phyloP scores from a whole-genome alignment of 202 grass and related monocot genomes.

The Miscanthus sacchariflorus region DNA sequence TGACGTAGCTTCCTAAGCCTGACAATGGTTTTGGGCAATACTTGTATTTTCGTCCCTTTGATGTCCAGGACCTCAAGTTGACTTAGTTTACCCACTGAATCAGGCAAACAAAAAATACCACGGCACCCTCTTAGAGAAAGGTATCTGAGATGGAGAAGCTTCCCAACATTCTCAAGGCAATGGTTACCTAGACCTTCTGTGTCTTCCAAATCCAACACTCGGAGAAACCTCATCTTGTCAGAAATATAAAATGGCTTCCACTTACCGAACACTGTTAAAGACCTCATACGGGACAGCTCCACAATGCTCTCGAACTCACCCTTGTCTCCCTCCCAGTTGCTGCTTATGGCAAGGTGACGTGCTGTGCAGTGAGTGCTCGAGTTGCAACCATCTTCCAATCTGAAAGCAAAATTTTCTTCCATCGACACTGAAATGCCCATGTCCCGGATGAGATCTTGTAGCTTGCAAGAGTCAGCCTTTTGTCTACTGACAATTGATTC shows the following conservation, averaged over 20 bases:
- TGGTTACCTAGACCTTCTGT: not conserved
- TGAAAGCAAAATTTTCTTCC: not conserved
- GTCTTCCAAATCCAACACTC: not conserved
- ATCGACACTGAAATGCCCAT: not conserved
- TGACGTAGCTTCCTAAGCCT: not conserved
- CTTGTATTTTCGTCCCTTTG: accelerated
- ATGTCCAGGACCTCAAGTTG: not conserved
- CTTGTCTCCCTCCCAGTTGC: not conserved
- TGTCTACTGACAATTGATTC: not conserved
- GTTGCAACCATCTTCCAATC: not conserved
- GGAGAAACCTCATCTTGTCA: not conserved
- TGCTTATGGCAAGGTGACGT: not conserved
- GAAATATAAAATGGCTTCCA: not conserved
- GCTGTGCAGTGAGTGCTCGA: not conserved
- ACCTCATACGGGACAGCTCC: not conserved
- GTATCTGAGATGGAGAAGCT: not conserved
- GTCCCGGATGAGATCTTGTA: not conserved
- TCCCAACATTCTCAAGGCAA: not conserved
- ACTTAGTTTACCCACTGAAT: not conserved
- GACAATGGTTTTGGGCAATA: not conserved
- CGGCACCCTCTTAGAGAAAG: not conserved
- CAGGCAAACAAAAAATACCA: not conserved
- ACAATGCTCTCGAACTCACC: not conserved
- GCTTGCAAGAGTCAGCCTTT: not conserved
- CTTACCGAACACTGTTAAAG: not conserved